Conservation (phyloP, 2,329 filamentous ascomycete species). For the Verticillium nubilum region DNA sequence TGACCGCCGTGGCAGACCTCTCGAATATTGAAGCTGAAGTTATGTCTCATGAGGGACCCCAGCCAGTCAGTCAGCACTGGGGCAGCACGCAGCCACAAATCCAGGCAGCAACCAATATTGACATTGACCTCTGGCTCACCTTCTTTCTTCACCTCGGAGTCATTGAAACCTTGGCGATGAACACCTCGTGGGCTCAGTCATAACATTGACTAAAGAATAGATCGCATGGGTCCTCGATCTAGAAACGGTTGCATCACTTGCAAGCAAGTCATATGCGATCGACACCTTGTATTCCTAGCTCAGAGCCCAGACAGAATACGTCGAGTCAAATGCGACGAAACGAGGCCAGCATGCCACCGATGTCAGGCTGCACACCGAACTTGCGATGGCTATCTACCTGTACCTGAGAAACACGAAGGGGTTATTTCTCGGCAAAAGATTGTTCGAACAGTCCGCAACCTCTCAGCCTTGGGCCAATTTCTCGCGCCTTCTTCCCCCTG, state of each 20-base stretch:
- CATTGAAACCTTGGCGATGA: background rate
- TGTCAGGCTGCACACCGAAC: slow-evolving; percentile 19
- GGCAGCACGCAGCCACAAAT: background rate
- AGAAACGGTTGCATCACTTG: slow-evolving; percentile 18
- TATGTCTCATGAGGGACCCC: too few relatives aligned
- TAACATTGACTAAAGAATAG: background rate
- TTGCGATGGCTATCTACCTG: slow-evolving; percentile 26
- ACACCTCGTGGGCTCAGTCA: background rate
- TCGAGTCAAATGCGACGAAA: slow-evolving; percentile 29
- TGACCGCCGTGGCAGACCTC: too few relatives aligned
- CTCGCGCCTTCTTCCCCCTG: slow-evolving; percentile 13
- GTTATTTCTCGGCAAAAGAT: slow-evolving; percentile 25
- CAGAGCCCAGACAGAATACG: slow-evolving; percentile 20
- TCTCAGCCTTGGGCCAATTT: slow-evolving; percentile 23
- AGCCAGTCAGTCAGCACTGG: too few relatives aligned
- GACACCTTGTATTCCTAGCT: background rate
- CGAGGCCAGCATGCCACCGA: slow-evolving; percentile 21
- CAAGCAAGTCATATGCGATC: slow-evolving; percentile 9
- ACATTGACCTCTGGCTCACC: background rate
- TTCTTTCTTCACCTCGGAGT: background rate
- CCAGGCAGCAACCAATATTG: background rate
- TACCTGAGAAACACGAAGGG: slow-evolving; percentile 7
- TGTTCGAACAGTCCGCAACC: slow-evolving; percentile 17
- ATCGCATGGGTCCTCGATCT: background rate
- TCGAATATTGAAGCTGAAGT: too few relatives aligned